Percentiles rank a stretch among this genome's conserved stretches.
Evolutionary conservation across 2,329 filamentous ascomycete species (phyloP).

Genomic region (Thielaviopsis ethacetica): DNA sequence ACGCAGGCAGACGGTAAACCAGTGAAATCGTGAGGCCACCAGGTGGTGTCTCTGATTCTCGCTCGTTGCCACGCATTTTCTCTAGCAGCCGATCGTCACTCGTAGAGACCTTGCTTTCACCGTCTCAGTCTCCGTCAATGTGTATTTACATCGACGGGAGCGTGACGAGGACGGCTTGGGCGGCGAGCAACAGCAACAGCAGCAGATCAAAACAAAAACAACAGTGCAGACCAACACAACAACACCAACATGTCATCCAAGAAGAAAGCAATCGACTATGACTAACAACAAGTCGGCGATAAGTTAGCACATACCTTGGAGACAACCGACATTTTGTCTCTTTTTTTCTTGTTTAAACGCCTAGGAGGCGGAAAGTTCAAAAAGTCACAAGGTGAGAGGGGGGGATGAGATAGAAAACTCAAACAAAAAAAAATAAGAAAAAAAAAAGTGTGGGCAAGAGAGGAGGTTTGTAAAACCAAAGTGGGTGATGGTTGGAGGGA

Average conservation of each 20-base stretch:
- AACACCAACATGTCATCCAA: background rate
- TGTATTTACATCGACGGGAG: too few relatives aligned
- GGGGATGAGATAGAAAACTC: conserved; percentile 10
- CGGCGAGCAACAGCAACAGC: background rate
- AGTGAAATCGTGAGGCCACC: too few relatives aligned
- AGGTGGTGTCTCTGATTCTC: too few relatives aligned
- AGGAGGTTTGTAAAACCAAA: conserved; percentile 12
- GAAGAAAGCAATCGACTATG: background rate
- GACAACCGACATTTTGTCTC: conserved; percentile 46
- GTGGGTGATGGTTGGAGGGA: conserved; percentile 7
- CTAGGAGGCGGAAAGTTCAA: conserved; percentile 12
- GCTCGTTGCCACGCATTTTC: too few relatives aligned
- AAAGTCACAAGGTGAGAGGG: conserved; percentile 12
- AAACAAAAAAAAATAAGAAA: conserved; percentile 8
- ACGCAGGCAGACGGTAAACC: background rate
- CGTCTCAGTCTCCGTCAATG: too few relatives aligned
- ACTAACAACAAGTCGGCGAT: background rate
- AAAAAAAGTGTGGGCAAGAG: conserved; percentile 9
- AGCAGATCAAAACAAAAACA: background rate
- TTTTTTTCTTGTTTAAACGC: conserved; percentile 18
- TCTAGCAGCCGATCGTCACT: too few relatives aligned
- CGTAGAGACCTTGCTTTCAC: too few relatives aligned
- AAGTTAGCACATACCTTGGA: conserved; percentile 35
- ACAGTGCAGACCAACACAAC: background rate
- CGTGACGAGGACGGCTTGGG: too few relatives aligned